Evolutionary conservation across 2,329 filamentous ascomycete genomes (phyloP).

Genomic region (Neospermospora avenae): DNA sequence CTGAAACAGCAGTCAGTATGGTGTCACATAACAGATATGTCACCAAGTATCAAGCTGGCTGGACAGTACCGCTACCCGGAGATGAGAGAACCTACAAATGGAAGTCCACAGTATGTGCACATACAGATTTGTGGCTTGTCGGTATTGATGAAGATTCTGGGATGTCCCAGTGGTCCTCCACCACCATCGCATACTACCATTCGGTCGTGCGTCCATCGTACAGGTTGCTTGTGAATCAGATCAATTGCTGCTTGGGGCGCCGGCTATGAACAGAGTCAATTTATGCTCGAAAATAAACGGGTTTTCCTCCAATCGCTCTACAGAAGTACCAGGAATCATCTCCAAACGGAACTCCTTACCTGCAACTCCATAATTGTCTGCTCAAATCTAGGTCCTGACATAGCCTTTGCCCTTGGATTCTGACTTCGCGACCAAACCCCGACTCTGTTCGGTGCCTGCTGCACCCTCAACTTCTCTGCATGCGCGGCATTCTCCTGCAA

Average conservation of each 20-base stretch:
- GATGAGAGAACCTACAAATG: constrained; percentile 65
- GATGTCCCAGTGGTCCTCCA: constrained; percentile 85
- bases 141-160: constrained; percentile 93
- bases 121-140: constrained; percentile 92
- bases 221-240: constrained; percentile 92
- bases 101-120: constrained; percentile 91
- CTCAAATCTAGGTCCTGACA: constrained; percentile 94
- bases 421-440: constrained; percentile 84
- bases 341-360: constrained; percentile 51
- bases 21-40: not conserved
- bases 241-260: constrained; percentile 88
- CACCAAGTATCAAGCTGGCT: no score
- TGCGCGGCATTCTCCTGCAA: constrained; percentile 53
- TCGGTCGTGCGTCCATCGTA: constrained; percentile 82
- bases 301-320: not conserved
- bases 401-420: constrained; percentile 74
- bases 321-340: not conserved
- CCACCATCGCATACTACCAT: constrained; percentile 88
- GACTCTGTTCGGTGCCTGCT: constrained; percentile 82
- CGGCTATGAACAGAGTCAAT: constrained; percentile 57
- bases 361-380: constrained; percentile 92
- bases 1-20: constrained; percentile 44
- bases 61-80: not conserved
- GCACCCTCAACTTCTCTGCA: constrained; percentile 28
- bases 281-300: constrained; percentile 2